Evolutionary conservation across 345 rosid species (phyloP), one percentile per base, ranked within the genome.

Genomic region (Jatropha curcas): DNA sequence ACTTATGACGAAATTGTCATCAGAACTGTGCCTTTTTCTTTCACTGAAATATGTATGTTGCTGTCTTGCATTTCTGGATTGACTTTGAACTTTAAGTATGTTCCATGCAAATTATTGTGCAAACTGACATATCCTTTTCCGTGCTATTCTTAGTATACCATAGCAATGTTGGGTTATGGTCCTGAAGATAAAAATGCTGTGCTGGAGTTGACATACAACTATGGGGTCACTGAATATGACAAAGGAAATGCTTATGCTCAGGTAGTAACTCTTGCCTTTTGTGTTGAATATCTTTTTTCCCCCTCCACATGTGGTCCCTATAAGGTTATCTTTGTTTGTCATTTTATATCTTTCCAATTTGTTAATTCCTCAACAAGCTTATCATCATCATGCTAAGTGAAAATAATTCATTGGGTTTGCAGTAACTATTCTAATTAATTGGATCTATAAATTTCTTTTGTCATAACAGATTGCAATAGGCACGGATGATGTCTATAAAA

Each of bases 151-250:
- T 77, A 93, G 98, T 93, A 89, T 79, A 86, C 90, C 13, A 79
- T 86, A 79, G 97, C 98, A 1, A 89, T 90, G 89, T 84, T 94
- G 97, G 98, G 92, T 39, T 94, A 92, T 65, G 98, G 97, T 70
- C 93, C 97, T 77, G 98, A 94, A 87, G 97, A 94, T 70, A 92
- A 89, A 84, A 82, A 13, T 80, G 82, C 85, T 16, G 97, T 94
- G 63, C 79, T 94, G 77, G 97, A 92, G 86, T 84, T 94, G 77
- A 94, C 97, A 28, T 89, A 90, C 86, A 94, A 94, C 82, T 92
- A 94, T 76, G 97, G 97, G 25, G 93, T 92, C 76, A 85, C 90
- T 48, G 97, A 89, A 65, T 94, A 92, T 76, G 93, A 89, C 45
- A 92, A 88, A 82, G 97, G 98, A 84, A 86, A 92, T 74, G 97